phyloP scores from a whole-genome alignment of 768 basidiomycete genomes.

The Suillus tomentosus region DNA sequence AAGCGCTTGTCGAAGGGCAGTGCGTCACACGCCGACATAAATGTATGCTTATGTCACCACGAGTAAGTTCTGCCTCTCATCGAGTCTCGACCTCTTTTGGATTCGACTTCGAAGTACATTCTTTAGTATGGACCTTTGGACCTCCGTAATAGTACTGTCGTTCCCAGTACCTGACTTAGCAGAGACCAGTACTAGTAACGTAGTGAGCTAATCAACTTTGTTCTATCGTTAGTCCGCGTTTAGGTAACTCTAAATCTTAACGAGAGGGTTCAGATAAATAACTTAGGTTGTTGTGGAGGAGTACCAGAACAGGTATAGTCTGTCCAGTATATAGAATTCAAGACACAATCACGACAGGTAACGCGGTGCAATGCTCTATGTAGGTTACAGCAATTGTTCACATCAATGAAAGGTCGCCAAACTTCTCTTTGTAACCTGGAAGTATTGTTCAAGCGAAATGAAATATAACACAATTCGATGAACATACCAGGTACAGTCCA shows the following conservation, averaged over 20 bases:
- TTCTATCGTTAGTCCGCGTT: neutral
- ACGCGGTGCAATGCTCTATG: constrained; percentile 8
- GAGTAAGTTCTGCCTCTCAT: neutral
- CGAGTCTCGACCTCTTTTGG: neutral
- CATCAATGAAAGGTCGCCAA: constrained; percentile 91
- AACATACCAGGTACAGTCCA: constrained; percentile 93
- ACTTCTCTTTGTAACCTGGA: constrained; percentile 91
- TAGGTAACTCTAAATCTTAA: neutral
- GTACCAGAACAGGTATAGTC: neutral
- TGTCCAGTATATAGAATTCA: constrained; percentile 1
- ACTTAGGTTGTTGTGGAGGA: neutral
- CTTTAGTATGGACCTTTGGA: too few species aligned
- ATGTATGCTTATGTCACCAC: constrained; percentile 2
- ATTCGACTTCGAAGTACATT: neutral
- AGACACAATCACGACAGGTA: neutral
- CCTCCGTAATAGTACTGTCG: neutral
- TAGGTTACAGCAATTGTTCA: constrained; percentile 44
- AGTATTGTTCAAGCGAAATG: constrained; percentile 9
- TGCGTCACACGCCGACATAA: neutral
- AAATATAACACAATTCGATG: neutral
- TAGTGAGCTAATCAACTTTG: neutral
- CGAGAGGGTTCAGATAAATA: neutral
- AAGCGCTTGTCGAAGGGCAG: neutral
- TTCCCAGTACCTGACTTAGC: neutral
- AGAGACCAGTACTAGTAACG: neutral